Percentiles rank a stretch among this genome's conserved stretches.
Conservation (phyloP, 2,329 filamentous ascomycete genomes). For the Botryosphaeria dothidea region DNA sequence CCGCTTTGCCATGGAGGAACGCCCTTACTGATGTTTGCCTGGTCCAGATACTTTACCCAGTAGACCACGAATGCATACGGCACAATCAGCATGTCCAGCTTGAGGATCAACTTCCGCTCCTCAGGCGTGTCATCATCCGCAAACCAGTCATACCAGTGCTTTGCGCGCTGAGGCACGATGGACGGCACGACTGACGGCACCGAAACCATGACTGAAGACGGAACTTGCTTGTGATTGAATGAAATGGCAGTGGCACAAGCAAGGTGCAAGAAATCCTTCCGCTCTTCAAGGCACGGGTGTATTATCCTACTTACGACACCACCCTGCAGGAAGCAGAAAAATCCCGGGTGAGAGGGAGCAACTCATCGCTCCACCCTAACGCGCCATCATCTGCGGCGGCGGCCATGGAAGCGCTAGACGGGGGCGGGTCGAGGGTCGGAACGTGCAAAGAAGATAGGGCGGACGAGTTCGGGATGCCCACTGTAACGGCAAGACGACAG, state of each 20-base stretch:
- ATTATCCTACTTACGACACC: not conserved
- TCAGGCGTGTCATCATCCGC: conserved; percentile 47
- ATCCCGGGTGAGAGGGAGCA: not conserved
- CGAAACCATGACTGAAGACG: not conserved
- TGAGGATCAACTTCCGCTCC: conserved; percentile 55
- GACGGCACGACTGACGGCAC: conserved; percentile 4
- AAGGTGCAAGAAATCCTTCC: not conserved
- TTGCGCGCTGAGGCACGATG: not conserved
- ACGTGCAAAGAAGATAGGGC: not conserved
- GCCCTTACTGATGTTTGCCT: conserved; percentile 53
- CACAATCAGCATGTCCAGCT: conserved; percentile 58
- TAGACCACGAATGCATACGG: conserved; percentile 58
- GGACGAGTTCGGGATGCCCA: not conserved
- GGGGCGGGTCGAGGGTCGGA: not conserved
- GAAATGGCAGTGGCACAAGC: not conserved
- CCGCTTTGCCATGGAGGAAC: not conserved
- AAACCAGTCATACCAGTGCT: conserved; percentile 26
- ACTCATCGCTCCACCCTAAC: conserved; percentile 9
- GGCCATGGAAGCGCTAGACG: not conserved
- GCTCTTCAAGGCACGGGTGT: not conserved
- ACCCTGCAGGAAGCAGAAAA: not conserved
- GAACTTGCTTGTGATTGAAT: not conserved
- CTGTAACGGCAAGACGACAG: not conserved
- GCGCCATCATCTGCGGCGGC: not conserved
- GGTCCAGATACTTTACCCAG: conserved; percentile 60